Percentiles rank a stretch among this genome's conserved stretches.
phyloP scores from a whole-genome alignment of 2,329 filamentous ascomycete genomes.

The Monilinia laxa region DNA sequence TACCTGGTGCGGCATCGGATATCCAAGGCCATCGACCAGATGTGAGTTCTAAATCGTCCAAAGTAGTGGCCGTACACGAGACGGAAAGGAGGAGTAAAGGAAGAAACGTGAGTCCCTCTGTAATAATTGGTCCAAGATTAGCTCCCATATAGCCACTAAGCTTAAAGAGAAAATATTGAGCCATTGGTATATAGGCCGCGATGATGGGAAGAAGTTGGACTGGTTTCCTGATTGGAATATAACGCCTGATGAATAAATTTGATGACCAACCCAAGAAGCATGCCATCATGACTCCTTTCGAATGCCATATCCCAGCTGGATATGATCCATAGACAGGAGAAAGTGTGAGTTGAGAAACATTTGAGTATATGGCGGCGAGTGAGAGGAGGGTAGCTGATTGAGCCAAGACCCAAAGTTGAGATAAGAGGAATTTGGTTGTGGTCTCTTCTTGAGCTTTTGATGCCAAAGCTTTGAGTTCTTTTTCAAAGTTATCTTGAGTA shows the following conservation, averaged over 20 bases:
- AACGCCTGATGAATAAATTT: slow-evolving; percentile 56
- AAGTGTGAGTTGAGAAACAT: slow-evolving; percentile 71
- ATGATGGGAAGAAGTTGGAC: slow-evolving; percentile 65
- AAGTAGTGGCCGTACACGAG: slow-evolving; percentile 60
- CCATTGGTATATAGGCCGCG: slow-evolving; percentile 70
- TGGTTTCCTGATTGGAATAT: slow-evolving; percentile 49
- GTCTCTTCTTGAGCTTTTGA: slow-evolving; percentile 40
- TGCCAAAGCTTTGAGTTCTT: slow-evolving; percentile 39
- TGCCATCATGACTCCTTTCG: slow-evolving; percentile 61
- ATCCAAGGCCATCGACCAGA: slow-evolving; percentile 55
- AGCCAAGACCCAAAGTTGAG: slow-evolving; percentile 36
- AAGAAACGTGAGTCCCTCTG: slow-evolving; percentile 71
- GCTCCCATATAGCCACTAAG: slow-evolving; percentile 67
- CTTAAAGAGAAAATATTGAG: slow-evolving; percentile 70
- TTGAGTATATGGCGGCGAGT: slow-evolving; percentile 63
- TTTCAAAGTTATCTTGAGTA: slow-evolving; percentile 41
- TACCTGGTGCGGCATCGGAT: slow-evolving; percentile 62
- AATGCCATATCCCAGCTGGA: slow-evolving; percentile 71
- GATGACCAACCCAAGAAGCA: slow-evolving; percentile 71
- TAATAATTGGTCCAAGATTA: slow-evolving; percentile 70
- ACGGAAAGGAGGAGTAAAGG: slow-evolving; percentile 65
- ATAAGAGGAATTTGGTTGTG: slow-evolving; percentile 34
- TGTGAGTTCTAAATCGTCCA: slow-evolving; percentile 59
- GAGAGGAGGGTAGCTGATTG: slow-evolving; percentile 49
- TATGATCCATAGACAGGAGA: slow-evolving; percentile 88